Evolutionary conservation across 2,329 filamentous ascomycete genomes (phyloP).

Genomic region (Fusarium denticulatum): DNA sequence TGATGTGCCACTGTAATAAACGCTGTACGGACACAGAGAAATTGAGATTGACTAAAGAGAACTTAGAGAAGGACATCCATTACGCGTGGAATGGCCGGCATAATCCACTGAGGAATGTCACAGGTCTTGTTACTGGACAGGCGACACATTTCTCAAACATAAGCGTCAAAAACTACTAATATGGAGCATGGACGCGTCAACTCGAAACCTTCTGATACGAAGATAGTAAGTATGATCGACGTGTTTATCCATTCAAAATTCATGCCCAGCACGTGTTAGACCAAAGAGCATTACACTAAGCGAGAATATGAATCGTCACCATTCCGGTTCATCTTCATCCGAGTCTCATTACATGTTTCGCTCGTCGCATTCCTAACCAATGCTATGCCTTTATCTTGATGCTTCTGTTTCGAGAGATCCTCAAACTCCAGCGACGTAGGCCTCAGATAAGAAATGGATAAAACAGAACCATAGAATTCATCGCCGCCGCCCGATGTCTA

Average conservation of each 20-base stretch:
- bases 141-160: slow-evolving; percentile 31
- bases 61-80: neutral
- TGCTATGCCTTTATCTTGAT: neutral
- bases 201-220: slow-evolving; percentile 25
- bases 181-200: slow-evolving; percentile 36
- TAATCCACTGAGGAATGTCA: slow-evolving; percentile 4
- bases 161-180: neutral
- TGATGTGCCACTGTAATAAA: neutral
- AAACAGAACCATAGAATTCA: slow-evolving; percentile 14
- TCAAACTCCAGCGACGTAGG: neutral
- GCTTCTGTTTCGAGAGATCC: slow-evolving; percentile 10
- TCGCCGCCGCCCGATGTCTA: slow-evolving; percentile 26
- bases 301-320: slow-evolving; percentile 10
- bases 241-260: slow-evolving; percentile 1
- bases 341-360: slow-evolving; percentile 32
- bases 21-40: slow-evolving; percentile 1
- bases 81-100: slow-evolving; percentile 8
- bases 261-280: slow-evolving; percentile 14
- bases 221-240: slow-evolving; percentile 29
- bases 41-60: slow-evolving; percentile 14
- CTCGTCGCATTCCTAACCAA: neutral
- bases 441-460: neutral
- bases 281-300: neutral
- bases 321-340: slow-evolving; percentile 27
- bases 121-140: slow-evolving; percentile 18